Evolutionary conservation across 2,329 filamentous ascomycete species (phyloP).

Genomic region (Neopestalotiopsis sp.): DNA sequence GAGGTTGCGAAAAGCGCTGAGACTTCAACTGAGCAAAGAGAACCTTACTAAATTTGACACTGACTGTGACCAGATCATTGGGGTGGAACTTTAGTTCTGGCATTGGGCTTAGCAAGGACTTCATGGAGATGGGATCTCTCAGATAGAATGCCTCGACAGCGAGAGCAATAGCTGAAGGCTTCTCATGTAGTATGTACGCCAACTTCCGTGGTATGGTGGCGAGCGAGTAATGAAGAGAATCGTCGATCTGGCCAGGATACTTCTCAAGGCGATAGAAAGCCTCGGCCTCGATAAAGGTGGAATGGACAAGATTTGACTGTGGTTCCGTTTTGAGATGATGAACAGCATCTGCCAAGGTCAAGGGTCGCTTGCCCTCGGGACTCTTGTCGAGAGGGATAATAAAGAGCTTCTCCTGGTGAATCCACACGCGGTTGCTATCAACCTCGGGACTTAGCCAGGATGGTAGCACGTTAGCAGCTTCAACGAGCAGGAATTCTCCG

Average conservation of each 20-base stretch:
- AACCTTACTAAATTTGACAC: slow-evolving; percentile 83
- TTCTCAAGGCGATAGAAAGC: slow-evolving; percentile 88
- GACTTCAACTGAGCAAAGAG: slow-evolving; percentile 90
- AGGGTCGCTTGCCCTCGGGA: slow-evolving; percentile 40
- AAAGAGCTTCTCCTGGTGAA: slow-evolving; percentile 76
- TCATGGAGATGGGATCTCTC: slow-evolving; percentile 79
- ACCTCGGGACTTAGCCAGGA: slow-evolving; percentile 92
- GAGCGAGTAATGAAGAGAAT: slow-evolving; percentile 77
- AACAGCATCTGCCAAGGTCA: slow-evolving; percentile 71
- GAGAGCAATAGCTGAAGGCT: slow-evolving; percentile 78
- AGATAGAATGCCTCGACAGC: slow-evolving; percentile 93
- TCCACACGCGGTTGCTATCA: slow-evolving; percentile 88
- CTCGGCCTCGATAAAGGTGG: slow-evolving; percentile 79
- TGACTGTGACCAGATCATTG: slow-evolving; percentile 78
- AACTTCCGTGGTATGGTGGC: slow-evolving; percentile 81
- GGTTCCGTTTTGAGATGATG: slow-evolving; percentile 62
- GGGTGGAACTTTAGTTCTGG: slow-evolving; percentile 71
- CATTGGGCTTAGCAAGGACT: slow-evolving; percentile 65
- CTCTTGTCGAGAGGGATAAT: slow-evolving; percentile 68
- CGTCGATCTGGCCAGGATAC: slow-evolving; percentile 77
- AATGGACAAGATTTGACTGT: slow-evolving; percentile 66
- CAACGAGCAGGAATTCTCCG: slow-evolving; percentile 93
- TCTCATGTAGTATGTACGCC: slow-evolving; percentile 77
- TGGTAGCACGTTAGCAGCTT: slow-evolving; percentile 87
- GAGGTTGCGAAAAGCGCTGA: slow-evolving; percentile 77